These are phyloP conservation scores for Ilex asprella DNA, from an alignment of 257 asterid genomes.

Conservation along the genomic window DNA sequence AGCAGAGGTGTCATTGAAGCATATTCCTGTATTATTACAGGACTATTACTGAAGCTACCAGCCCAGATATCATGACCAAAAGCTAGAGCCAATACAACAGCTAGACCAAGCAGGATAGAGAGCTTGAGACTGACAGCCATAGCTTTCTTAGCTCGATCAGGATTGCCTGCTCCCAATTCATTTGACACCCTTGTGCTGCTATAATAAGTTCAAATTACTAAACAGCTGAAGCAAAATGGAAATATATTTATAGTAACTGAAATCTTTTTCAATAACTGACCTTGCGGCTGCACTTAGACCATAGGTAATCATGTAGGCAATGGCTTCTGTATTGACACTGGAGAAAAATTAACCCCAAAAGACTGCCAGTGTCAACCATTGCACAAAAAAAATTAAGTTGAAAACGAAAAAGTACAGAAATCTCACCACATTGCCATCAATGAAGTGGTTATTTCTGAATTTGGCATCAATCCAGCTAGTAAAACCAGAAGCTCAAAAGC, in stretches of 20 bases:
- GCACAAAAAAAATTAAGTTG: background rate
- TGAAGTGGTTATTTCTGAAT: constrained; percentile 60
- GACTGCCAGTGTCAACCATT: background rate
- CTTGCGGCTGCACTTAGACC: constrained; percentile 85
- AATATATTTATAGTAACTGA: too few relatives aligned
- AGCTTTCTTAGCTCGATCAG: constrained; percentile 55
- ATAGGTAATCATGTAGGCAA: constrained; percentile 52
- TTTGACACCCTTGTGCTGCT: constrained; percentile 88
- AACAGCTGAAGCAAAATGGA: background rate
- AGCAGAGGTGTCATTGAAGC: constrained; percentile 65
- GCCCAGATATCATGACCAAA: constrained; percentile 68
- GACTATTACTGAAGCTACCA: constrained; percentile 49
- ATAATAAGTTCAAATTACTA: background rate
- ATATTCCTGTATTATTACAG: constrained; percentile 33
- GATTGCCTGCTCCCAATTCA: constrained; percentile 68
- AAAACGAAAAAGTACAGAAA: background rate
- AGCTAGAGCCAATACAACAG: constrained; percentile 32
- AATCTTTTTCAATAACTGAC: constrained; percentile 2
- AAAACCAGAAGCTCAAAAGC: constrained; percentile 84
- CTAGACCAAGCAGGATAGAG: constrained; percentile 31
- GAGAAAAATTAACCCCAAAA: background rate
- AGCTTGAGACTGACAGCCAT: constrained; percentile 56
- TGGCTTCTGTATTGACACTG: constrained; percentile 39
- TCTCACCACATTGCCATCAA: constrained; percentile 79
- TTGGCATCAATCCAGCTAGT: constrained; percentile 78